Base-by-base conservation (phyloP, 331 rosid genomes). In the Malus hybrid region DNA sequence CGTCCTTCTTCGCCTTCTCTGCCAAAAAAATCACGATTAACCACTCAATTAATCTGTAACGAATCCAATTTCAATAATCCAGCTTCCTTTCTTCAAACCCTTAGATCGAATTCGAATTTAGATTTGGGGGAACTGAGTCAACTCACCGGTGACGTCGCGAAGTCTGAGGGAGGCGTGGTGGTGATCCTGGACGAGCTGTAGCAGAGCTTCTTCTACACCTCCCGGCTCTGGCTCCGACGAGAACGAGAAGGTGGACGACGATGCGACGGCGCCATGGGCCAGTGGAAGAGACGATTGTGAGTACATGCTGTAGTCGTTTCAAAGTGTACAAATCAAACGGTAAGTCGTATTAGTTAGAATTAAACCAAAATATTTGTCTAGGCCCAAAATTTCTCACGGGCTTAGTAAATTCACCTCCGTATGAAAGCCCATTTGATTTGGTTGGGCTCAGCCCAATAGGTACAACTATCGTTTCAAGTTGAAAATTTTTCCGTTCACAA, bases 1-100 rank as follows among this genome's bases (percentile, higher is more conserved):
- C 93, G 1, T 83, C 89, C 81, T 89, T 89, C 88, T 87, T 93
- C 62, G 88, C 86, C 60, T 83, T 83, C 73, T 93, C 98, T 89
- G 83, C 39, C 12, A 33, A 69, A 34, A 65, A 13, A 29, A 28
- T 29, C 18, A 57, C 44, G 14, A 19, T 39, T 13, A 32, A 34
- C 3, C 31, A 73, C 36, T 24, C 19, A 7, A 16, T 15, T 24
- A 67, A 9, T 16, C 15, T 6, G 52, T 5, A 3, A n/a, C 46
- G 10, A 15, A 33, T 27, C 63, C 46, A 32, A 33, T 32, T 55
- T 11, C 16, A 69, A 68, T 1, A 65, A 62, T 65, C 24, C 14
- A 16, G 24, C 5, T 16, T 32, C 29, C 1, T 6, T 3, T 44
- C 16, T 48, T 59, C 22, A 69, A 65, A 34, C 16, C 33, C 24